phyloP scores from a whole-genome alignment of 805 yeast species.

The Saccharomycopsis fibuligera region DNA sequence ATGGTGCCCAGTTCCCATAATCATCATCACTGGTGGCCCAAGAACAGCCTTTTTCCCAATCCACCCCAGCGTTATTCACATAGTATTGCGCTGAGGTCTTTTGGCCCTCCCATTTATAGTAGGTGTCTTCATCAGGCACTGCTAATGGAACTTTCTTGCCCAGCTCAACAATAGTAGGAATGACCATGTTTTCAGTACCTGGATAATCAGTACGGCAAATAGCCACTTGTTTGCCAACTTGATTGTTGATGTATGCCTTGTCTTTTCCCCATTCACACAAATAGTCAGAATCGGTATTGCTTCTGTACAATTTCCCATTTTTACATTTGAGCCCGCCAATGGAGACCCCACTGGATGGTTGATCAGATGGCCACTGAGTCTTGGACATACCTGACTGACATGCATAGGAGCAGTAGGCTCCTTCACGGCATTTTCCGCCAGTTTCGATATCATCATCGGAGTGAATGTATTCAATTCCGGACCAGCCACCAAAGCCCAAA shows the following conservation, averaged over 20 bases:
- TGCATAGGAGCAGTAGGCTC: constrained; percentile 70
- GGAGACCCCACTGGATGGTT: constrained; percentile 63
- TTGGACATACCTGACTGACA: constrained; percentile 77
- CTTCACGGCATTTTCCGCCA: constrained; percentile 55
- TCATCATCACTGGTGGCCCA: constrained; percentile 59
- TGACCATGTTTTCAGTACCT: constrained; percentile 75
- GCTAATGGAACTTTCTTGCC: constrained; percentile 46
- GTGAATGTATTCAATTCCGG: constrained; percentile 40
- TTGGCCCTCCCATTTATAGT: constrained; percentile 58
- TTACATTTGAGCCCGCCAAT: constrained; percentile 66
- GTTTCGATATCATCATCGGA: constrained; percentile 55
- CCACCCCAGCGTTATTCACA: constrained; percentile 72
- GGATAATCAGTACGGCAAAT: constrained; percentile 78
- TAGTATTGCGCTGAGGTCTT: constrained; percentile 67
- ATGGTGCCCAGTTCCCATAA: constrained; percentile 77
- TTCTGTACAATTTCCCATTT: constrained; percentile 56
- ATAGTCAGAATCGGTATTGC: constrained; percentile 43
- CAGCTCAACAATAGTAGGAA: constrained; percentile 58
- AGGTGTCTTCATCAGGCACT: constrained; percentile 53
- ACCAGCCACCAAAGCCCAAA: constrained; percentile 48
- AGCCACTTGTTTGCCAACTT: constrained; percentile 48
- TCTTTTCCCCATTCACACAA: constrained; percentile 63
- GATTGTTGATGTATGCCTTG: constrained; percentile 47
- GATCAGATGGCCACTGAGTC: constrained; percentile 70
- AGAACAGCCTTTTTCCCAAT: constrained; percentile 60